Percentiles rank a stretch among this genome's conserved stretches.
phyloP scores from a whole-genome alignment of 345 rosid genomes.

The Gossypium mustelinum region DNA sequence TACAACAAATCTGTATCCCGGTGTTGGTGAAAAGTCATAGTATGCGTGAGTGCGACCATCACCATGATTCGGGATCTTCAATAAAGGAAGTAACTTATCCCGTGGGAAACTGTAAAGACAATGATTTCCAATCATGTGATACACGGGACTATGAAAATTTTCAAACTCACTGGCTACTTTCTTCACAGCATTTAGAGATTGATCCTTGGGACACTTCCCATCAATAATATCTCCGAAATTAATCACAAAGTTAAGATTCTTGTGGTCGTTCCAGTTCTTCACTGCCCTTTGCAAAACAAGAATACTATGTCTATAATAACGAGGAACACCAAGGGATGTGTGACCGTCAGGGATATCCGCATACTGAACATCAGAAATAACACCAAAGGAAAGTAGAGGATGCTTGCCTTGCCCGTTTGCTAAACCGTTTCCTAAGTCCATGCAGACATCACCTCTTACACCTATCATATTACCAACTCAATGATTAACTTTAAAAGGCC shows the following conservation, averaged over 20 bases:
- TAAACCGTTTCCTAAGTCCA: constrained; percentile 47
- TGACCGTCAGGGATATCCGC: constrained; percentile 88
- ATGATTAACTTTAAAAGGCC: background rate
- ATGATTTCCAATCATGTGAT: constrained; percentile 93
- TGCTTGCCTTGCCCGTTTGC: constrained; percentile 29
- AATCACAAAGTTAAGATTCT: constrained; percentile 58
- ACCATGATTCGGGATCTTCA: constrained; percentile 48
- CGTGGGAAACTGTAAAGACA: constrained; percentile 94
- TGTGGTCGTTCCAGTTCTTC: constrained; percentile 54
- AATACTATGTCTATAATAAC: constrained; percentile 76
- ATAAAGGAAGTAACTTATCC: constrained; percentile 57
- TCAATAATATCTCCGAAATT: constrained; percentile 91
- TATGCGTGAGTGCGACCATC: constrained; percentile 42
- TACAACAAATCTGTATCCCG: constrained; percentile 62
- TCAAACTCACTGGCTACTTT: constrained; percentile 51
- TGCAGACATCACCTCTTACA: constrained; percentile 12
- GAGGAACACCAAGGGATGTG: constrained; percentile 76
- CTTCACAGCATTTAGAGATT: constrained; percentile 52
- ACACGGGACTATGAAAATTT: constrained; percentile 60
- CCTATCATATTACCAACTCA: constrained; percentile 11
- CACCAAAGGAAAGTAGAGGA: constrained; percentile 86
- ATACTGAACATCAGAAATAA: constrained; percentile 83
- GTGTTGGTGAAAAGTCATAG: constrained; percentile 78
- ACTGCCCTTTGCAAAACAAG: constrained; percentile 72
- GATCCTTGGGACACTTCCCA: constrained; percentile 62